Conservation (phyloP, 352 stramenopile species). For the Lagenidium sp. region DNA sequence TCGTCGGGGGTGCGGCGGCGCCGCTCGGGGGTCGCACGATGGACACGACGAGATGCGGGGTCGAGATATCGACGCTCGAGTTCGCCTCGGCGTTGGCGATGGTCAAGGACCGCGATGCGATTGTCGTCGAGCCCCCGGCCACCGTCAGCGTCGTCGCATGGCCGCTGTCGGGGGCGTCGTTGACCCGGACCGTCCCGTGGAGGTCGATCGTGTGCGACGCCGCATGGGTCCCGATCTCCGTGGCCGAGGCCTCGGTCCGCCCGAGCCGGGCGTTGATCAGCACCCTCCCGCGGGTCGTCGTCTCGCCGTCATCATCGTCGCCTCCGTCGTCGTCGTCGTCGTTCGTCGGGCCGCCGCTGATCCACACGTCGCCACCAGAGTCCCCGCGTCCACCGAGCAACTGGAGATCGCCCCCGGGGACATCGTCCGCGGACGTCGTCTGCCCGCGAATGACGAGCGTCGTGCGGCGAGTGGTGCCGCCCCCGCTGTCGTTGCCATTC, state of each 20-base stretch:
- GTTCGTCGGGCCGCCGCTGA: constrained; percentile 29
- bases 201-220: constrained; percentile 38
- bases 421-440: no score
- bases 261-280: constrained; percentile 50
- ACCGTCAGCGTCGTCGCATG: constrained; percentile 35
- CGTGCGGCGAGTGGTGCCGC: no score
- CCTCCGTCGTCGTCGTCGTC: constrained; percentile 13
- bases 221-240: constrained; percentile 50
- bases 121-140: constrained; percentile 25
- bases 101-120: constrained; percentile 29
- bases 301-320: no score
- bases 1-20: no score
- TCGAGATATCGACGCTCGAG: no score
- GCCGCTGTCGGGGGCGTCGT: constrained; percentile 21
- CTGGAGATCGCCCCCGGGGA: no score
- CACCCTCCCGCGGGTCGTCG: constrained; percentile 25
- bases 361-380: constrained; percentile 33
- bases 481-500: no score
- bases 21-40: no score
- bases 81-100: constrained; percentile 33
- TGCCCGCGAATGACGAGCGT: no score
- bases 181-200: constrained; percentile 47
- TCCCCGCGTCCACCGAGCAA: no score
- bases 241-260: constrained; percentile 26
- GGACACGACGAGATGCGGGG: no score